phyloP scores from a whole-genome alignment of 805 yeast genomes.

The Martiniozyma abietophila region DNA sequence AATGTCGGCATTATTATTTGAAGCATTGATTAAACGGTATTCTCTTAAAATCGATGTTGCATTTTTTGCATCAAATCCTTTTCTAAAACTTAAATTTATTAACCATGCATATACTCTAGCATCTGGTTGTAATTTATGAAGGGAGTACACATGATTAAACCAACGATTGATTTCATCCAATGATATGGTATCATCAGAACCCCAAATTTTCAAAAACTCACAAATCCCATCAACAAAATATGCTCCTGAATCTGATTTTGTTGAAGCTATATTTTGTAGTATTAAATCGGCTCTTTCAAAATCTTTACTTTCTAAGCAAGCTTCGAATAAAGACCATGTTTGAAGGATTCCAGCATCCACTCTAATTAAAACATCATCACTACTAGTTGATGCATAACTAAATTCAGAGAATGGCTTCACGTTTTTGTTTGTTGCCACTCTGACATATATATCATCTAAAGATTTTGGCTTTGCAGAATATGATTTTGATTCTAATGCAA shows the following conservation, averaged over 20 bases:
- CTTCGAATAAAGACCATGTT: conserved; percentile 66
- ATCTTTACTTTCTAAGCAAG: conserved; percentile 59
- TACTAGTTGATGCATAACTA: conserved; percentile 15
- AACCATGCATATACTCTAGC: conserved; percentile 25
- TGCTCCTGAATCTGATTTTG: conserved; percentile 16
- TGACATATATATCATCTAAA: conserved; percentile 15
- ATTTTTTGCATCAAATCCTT: conserved; percentile 12
- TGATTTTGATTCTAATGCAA: conserved; percentile 11
- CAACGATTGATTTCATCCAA: conserved; percentile 19
- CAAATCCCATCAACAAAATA: conserved; percentile 61
- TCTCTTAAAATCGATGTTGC: conserved; percentile 13
- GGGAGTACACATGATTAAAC: conserved; percentile 16
- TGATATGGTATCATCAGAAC: conserved; percentile 20
- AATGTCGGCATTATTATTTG: conserved; percentile 25
- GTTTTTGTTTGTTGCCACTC: conserved; percentile 3
- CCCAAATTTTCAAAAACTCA: conserved; percentile 40
- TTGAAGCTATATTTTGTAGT: conserved; percentile 44
- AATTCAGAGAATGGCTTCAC: conserved; percentile 6
- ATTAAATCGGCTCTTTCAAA: conserved; percentile 63
- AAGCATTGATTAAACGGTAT: conserved; percentile 12
- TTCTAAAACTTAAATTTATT: conserved; percentile 20
- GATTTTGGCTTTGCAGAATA: conserved; percentile 11
- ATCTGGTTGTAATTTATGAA: conserved; percentile 16
- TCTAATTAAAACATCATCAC: conserved; percentile 23
- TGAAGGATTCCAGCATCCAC: conserved; percentile 19